phyloP scores from a whole-genome alignment of 208 protist genomes.

The Acanthamoeba healyi region DNA sequence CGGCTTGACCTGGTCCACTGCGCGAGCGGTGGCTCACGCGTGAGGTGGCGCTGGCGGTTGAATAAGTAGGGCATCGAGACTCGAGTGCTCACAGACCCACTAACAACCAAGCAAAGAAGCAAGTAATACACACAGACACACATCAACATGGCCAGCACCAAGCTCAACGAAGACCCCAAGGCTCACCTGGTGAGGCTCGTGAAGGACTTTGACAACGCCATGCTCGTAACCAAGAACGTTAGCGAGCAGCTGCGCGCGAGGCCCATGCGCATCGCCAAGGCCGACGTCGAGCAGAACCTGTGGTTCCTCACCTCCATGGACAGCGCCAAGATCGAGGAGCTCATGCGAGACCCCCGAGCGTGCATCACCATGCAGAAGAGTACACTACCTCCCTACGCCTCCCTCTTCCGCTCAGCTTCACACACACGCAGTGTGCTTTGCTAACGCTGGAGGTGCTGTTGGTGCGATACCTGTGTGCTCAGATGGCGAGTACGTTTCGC shows the following conservation, averaged over 20 bases:
- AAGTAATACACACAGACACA: neutral
- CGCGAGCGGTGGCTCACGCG: too few species aligned
- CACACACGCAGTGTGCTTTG: too few species aligned
- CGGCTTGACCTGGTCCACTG: too few species aligned
- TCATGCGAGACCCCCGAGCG: neutral
- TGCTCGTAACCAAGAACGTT: constrained; percentile 9
- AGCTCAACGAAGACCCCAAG: constrained; percentile 57
- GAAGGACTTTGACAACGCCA: constrained; percentile 51
- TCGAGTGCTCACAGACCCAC: neutral
- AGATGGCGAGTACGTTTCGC: constrained; percentile 44
- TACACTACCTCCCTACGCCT: neutral
- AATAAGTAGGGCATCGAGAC: neutral
- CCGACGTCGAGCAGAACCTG: constrained; percentile 58
- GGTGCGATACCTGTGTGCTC: neutral
- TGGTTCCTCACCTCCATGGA: constrained; percentile 55
- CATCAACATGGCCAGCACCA: neutral
- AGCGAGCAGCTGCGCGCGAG: constrained; percentile 22
- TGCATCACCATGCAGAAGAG: constrained; percentile 59
- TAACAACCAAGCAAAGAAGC: neutral
- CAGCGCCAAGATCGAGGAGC: constrained; percentile 28
- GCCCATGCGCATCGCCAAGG: constrained; percentile 19
- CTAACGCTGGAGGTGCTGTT: too few species aligned
- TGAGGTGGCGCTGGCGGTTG: too few species aligned
- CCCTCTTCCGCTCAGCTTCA: neutral
- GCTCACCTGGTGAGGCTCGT: constrained; percentile 29